Evolutionary conservation across 1,284 basidiomycete genomes (phyloP), one percentile per base, ranked within the genome.

Genomic region (Abortiporus biennis): DNA sequence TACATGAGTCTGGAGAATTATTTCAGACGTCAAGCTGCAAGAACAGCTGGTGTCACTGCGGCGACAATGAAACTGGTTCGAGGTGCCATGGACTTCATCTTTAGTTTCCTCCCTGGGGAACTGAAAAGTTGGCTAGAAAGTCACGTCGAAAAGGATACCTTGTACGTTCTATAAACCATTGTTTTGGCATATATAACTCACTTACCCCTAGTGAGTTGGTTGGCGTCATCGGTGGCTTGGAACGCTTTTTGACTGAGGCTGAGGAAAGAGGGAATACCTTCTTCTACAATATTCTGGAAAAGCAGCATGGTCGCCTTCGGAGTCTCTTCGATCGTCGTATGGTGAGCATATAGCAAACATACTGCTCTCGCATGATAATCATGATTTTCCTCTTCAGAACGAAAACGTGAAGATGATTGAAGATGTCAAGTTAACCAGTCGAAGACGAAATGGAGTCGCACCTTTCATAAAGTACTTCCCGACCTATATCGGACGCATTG

Each of bases 401-500:
- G 87, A 92, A 44, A 93, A 97, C 64, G 80, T 97, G 52, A 85
- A 85, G 46, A 76, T 75, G n/a, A 85, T 97, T 38, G 93, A 95
- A 56, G 81, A 86, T 51, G 95, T 92, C 2, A 94, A 93, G 61
- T 64, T 94, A 37, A 89, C 86, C 4, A 86, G 83, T 61, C 95
- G 91, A 72, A 96, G 95, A 60, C 82, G 94, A 19, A 85, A 81
- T 49, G 95, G 95, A 2, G 89, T 97, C 13, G 86, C 84, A n/a
- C 86, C 86, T 38, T 98, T 98, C 59, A 83, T 98, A 54, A 86
- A 86, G 51, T 81, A 91, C 58, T 97, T 99, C 70, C 92, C 95
- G 0, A 72, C 81, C 1, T 97, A 96, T 57, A 81, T 95, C 44
- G 72, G 78, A 16, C 80, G 85, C 4, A 75, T 97, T 23, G 95